Evolutionary conservation across 257 asterid species (phyloP).

Genomic region (Marsdenia floribunda): DNA sequence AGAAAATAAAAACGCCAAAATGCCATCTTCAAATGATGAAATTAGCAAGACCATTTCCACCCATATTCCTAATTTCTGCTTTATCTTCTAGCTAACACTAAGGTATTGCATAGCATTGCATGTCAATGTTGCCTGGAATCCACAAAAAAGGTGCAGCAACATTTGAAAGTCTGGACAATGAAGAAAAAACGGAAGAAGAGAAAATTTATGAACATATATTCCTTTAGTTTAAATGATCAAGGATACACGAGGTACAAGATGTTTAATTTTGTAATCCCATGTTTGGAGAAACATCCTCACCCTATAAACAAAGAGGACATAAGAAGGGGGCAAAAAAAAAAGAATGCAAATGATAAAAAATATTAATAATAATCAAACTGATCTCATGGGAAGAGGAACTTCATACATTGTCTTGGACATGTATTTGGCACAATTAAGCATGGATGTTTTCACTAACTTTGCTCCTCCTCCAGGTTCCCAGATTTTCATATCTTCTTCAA

Average conservation of each 20-base stretch:
- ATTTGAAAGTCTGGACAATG: not conserved
- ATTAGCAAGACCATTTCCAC: not conserved
- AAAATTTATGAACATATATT: conserved; percentile 12
- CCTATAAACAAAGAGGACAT: not conserved
- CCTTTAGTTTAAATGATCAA: conserved; percentile 6
- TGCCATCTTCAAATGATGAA: not conserved
- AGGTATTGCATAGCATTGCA: not conserved
- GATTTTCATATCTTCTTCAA: not conserved
- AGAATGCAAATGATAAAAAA: conserved; percentile 2
- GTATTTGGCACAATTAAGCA: conserved; percentile 6
- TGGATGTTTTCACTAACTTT: conserved; percentile 16
- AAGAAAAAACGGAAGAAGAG: not conserved
- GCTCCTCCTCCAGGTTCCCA: not conserved
- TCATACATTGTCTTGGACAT: not conserved
- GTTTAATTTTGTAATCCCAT: conserved; percentile 4
- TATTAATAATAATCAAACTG: conserved; percentile 18
- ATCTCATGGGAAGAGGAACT: conserved; percentile 1
- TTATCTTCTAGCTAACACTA: not conserved
- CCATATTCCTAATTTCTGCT: too few relatives aligned
- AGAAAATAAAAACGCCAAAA: too few relatives aligned
- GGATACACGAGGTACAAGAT: conserved; percentile 5
- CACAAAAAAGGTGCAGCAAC: not conserved
- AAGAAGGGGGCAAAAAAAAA: not conserved
- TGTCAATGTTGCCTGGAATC: not conserved
- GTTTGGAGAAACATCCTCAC: not conserved